These are phyloP conservation scores for Boletus fagicola DNA, from an alignment of 768 basidiomycete genomes.

Conservation along the genomic window DNA sequence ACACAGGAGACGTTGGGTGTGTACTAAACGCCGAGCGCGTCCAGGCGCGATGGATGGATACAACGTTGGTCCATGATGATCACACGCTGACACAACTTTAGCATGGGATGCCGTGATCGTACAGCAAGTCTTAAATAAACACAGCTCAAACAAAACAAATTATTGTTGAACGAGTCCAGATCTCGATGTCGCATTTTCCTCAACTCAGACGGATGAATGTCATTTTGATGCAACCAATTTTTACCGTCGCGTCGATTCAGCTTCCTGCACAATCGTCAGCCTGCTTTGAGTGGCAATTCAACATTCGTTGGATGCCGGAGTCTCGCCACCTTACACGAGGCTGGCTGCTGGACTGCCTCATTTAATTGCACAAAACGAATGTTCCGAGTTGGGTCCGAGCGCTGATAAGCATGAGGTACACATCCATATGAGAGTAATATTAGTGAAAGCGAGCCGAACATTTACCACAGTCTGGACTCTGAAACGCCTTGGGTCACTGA, in stretches of 20 bases:
- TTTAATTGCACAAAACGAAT: background rate
- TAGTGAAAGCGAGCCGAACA: background rate
- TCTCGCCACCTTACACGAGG: no score
- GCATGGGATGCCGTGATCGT: background rate
- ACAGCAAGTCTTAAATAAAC: background rate
- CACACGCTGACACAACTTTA: background rate
- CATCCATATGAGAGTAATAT: background rate
- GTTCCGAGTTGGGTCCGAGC: background rate
- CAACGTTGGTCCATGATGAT: slow-evolving; percentile 11
- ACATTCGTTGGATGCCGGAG: background rate
- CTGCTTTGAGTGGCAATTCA: background rate
- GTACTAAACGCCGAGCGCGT: background rate
- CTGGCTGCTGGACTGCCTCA: no score
- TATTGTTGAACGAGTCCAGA: background rate
- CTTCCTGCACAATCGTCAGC: background rate
- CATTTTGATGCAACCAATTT: background rate
- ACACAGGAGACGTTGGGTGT: background rate
- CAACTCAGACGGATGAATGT: no score
- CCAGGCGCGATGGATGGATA: background rate
- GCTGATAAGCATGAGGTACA: background rate
- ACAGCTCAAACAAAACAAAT: background rate
- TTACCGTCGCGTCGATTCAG: background rate
- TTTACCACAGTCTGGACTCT: no score
- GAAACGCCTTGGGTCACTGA: no score
- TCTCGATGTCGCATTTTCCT: no score